A percentile compares a stretch with the other conserved stretches of the same genome.
These are phyloP conservation scores for Ceratocystis harringtonii DNA, from an alignment of 2,329 filamentous ascomycete genomes.

Conservation along the genomic window DNA sequence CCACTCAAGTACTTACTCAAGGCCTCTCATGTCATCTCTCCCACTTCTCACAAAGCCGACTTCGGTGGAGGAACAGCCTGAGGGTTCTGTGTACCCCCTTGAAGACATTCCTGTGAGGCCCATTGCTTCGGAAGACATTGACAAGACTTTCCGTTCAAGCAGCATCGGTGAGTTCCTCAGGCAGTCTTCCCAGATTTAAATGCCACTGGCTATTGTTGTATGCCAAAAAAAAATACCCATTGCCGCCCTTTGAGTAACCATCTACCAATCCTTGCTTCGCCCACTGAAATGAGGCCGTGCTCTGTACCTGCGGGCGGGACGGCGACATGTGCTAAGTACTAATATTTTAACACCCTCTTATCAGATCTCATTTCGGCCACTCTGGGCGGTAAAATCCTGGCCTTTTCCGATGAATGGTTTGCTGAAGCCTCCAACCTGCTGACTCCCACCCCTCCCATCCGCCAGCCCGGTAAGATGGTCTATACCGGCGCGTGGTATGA, in stretches of 20 bases:
- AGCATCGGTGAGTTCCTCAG: conserved; percentile 36
- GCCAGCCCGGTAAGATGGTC: conserved; percentile 52
- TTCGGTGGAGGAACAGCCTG: conserved; percentile 11
- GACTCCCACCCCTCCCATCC: conserved; percentile 47
- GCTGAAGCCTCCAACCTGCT: conserved; percentile 49
- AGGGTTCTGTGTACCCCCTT: conserved; percentile 36
- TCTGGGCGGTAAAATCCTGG: conserved; percentile 48
- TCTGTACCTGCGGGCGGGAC: background rate
- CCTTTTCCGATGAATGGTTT: conserved; percentile 54
- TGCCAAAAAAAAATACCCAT: background rate
- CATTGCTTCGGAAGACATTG: conserved; percentile 40
- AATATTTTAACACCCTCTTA: conserved; percentile 4
- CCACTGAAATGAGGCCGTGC: background rate
- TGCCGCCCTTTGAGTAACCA: no score
- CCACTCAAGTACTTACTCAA: background rate
- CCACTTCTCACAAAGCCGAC: conserved; percentile 14
- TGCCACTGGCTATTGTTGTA: background rate
- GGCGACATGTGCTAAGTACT: background rate
- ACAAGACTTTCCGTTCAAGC: conserved; percentile 45
- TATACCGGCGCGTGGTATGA: conserved; percentile 57
- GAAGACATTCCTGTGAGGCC: conserved; percentile 36
- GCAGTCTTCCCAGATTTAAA: background rate
- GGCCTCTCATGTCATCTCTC: background rate
- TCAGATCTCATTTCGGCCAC: conserved; percentile 46
- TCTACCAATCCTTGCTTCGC: background rate